Conservation (phyloP, 2,329 filamentous ascomycete genomes). For the Ustilaginoidea virens region DNA sequence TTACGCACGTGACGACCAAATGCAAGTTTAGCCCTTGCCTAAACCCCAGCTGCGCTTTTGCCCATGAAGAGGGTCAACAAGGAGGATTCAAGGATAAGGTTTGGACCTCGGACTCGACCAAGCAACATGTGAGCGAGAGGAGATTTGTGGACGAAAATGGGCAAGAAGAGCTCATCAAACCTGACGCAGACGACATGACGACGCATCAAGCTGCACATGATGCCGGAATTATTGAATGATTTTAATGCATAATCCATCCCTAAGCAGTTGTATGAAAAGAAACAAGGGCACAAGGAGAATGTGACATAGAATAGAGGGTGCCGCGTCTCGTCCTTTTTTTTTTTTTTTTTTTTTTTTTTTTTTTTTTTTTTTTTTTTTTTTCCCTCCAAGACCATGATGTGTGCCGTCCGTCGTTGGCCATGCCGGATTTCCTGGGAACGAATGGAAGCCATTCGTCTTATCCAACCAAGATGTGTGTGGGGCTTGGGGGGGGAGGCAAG, state of each 20-base stretch:
- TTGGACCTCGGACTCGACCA: conserved; percentile 52
- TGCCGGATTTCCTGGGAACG: no score
- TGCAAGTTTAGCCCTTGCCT: conserved; percentile 89
- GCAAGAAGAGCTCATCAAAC: conserved; percentile 58
- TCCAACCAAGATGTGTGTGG: neutral
- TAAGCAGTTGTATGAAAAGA: no score
- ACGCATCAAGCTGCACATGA: conserved; percentile 23
- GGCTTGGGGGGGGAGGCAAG: no score
- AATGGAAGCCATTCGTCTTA: no score
- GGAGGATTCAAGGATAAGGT: conserved; percentile 78
- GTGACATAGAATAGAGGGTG: no score
- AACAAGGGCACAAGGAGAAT: neutral
- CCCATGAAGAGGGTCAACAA: conserved; percentile 82
- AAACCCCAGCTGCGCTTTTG: conserved; percentile 76
- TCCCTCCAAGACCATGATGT: no score
- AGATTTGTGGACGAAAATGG: conserved; percentile 65
- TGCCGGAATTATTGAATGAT: conserved; percentile 19
- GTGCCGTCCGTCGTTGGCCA: no score
- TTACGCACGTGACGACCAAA: conserved; percentile 68
- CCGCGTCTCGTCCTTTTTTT: no score
- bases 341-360: no score
- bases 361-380: no score
- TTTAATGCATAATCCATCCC: neutral
- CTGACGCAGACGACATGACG: conserved; percentile 25
- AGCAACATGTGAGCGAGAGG: conserved; percentile 68